phyloP scores from a whole-genome alignment of 768 basidiomycete genomes.

The Podaxis sp. region DNA sequence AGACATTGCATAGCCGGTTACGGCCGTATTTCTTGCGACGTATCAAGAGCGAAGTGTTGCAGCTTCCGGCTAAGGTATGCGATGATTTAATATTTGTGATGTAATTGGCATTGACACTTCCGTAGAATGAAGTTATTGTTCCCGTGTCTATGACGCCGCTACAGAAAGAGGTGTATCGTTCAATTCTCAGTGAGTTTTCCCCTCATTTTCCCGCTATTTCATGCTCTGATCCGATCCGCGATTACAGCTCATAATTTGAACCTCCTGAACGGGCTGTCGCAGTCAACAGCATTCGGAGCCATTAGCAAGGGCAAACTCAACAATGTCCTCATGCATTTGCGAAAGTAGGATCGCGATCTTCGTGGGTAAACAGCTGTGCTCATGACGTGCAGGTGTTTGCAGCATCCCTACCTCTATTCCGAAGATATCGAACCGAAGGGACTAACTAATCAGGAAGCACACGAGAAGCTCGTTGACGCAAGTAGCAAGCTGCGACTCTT shows the following conservation, averaged over 20 bases:
- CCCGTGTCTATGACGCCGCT: slow-evolving; percentile 85
- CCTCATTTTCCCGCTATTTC: not conserved
- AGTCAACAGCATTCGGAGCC: slow-evolving; percentile 33
- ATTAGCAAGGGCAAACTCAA: slow-evolving; percentile 59
- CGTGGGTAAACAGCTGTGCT: not conserved
- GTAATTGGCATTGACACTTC: not conserved
- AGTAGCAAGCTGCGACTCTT: slow-evolving; percentile 86
- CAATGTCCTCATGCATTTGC: slow-evolving; percentile 85
- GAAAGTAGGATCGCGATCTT: slow-evolving; percentile 57
- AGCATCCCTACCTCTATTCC: slow-evolving; percentile 88
- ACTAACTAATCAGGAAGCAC: slow-evolving; percentile 56
- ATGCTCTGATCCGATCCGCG: not conserved
- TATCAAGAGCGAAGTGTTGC: slow-evolving; percentile 89
- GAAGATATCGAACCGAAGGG: slow-evolving; percentile 76
- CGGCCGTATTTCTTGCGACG: slow-evolving; percentile 92
- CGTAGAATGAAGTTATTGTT: slow-evolving; percentile 86
- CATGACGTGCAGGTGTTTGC: slow-evolving; percentile 60
- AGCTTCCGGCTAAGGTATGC: slow-evolving; percentile 85
- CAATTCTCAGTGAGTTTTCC: slow-evolving; percentile 63
- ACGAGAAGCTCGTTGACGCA: slow-evolving; percentile 78
- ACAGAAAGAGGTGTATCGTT: slow-evolving; percentile 87
- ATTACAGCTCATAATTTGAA: slow-evolving; percentile 69
- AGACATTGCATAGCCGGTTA: slow-evolving; percentile 74
- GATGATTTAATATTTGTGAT: not conserved
- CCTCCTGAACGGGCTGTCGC: slow-evolving; percentile 59